Evolutionary conservation across 2,329 filamentous ascomycete genomes (phyloP), one percentile per base, ranked within the genome.

Genomic region (Escovopsis sp.): DNA sequence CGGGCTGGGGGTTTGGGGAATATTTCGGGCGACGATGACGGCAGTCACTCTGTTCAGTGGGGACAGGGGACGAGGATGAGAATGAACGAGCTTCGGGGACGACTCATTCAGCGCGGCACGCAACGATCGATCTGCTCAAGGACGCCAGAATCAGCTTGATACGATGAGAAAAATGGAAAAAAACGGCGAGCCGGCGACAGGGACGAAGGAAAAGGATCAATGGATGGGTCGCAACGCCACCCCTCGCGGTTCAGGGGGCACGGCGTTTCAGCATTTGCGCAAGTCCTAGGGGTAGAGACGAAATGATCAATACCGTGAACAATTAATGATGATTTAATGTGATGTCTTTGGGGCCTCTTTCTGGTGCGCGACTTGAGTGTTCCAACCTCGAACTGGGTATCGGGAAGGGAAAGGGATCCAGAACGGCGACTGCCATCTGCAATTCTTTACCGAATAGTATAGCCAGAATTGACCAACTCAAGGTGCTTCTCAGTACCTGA

Each of bases 221-320:
- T 19, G 42, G 44, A 41, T 40, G 43, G 45, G 44, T 40, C 43
- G 45, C 36, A 42, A 47, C 43, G 46, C 55, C 51, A 55, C 42
- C 43, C 33, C 42, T 45, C 41, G 52, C 48, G 48, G 51, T 43
- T 23, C 15, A 50, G 44, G 51, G 46, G 52, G 53, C 53, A 54
- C 50, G 51, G 51, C 54, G 53, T 56, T 53, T 57, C 23, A 53
- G 56, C 53, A 59, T 57, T 58, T 56, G 54, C 57, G 53, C 51
- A 57, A 23, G 49, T 54, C 40, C 42, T 46, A 55, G 57, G 56
- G 59, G 55, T 60, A 59, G 57, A 56, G 56, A 58, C 58, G 57
- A 53, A 60, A 55, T 55, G 50, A 48, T 54, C 54, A 50, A 45
- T 57, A 53, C 54, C 55, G 56, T 55, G 43, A 42, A 43, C 40